Base-by-base conservation (phyloP, 441 rosid species). In the Iberis amara region DNA sequence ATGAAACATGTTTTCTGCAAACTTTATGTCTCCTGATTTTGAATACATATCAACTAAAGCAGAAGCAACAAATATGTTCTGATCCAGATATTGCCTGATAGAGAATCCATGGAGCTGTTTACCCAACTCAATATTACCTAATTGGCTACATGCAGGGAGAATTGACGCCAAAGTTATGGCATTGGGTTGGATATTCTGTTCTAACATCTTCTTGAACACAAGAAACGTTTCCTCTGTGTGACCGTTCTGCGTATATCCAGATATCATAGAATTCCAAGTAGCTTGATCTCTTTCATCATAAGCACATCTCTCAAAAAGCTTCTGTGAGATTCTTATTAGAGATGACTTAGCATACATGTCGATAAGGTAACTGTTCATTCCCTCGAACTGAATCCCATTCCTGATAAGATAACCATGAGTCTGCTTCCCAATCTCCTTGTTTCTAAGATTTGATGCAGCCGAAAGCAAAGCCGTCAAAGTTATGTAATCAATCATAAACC, bases 321-420 rank as follows among this genome's bases (percentile, higher is more conserved):
- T 59, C 50, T 57, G 52, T 36, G 88, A 71, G 40, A 57, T 69
- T 69, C 66, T 69, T 28, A 83, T 71, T 63, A 79, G 70, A 47
- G 95, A 94, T 58, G 79, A 80, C 73, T 83, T 89, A 27, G 97
- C 81, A 66, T 86, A 89, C 84, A 80, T 86, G 72, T 80, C 95
- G 47, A 89, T 76, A 38, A 83, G 79, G 68, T 86, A 86, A 68
- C 86, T 76, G 31, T 76, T 76, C 83, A 89, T 86, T 43, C 95
- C 95, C 51, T 82, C 83, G 15, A 82, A 80, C 27, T 64, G 68
- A 59, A 86, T 58, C 40, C 68, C 77, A 5, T 72, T 74, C 70
- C 97, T 79, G 47, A 89, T 57, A 71, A 89, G 78, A 61, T 73
- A 83, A 40, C 90, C 89, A 69, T 89, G 94, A 26, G 82, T 73